A percentile compares a stretch with the other conserved stretches of the same genome.
Evolutionary conservation across 306 rosid species (phyloP).

Genomic region (Acacia acuminata): DNA sequence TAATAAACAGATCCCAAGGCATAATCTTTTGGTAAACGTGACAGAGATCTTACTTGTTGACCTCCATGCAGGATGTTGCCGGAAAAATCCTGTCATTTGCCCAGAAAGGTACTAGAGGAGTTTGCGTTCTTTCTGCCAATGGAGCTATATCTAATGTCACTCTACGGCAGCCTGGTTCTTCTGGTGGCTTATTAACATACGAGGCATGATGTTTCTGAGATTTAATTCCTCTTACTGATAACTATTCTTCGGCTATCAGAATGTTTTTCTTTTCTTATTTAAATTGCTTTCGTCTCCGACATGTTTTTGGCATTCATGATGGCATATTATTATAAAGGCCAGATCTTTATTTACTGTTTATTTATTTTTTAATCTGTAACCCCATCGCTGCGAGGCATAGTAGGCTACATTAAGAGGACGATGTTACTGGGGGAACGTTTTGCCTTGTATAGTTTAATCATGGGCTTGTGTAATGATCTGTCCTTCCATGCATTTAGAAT

Average conservation of each 20-base stretch:
- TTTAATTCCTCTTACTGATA: conserved; percentile 9
- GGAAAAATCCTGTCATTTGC: conserved; percentile 65
- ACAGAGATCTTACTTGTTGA: conserved; percentile 22
- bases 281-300: conserved; percentile 26
- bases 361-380: background rate
- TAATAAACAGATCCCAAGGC: conserved; percentile 18
- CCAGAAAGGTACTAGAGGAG: conserved; percentile 66
- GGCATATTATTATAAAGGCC: background rate
- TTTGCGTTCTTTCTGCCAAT: conserved; percentile 79
- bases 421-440: background rate
- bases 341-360: background rate
- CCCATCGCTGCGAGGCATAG: background rate
- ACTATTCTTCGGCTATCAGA: background rate
- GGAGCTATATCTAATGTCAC: conserved; percentile 85
- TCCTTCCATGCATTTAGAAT: conserved; percentile 11
- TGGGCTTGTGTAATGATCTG: conserved; percentile 27
- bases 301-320: conserved; percentile 5
- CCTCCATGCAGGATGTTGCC: conserved; percentile 71
- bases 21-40: conserved; percentile 16
- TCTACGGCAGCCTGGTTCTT: conserved; percentile 67
- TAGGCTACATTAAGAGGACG: background rate
- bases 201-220: conserved; percentile 56
- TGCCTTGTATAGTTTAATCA: conserved; percentile 10
- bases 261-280: background rate
- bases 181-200: conserved; percentile 75